Percentiles rank a stretch among this genome's conserved stretches.
These are phyloP conservation scores for Coniochaeta sp. DNA, from an alignment of 2,329 filamentous ascomycete genomes.

Conservation along the genomic window DNA sequence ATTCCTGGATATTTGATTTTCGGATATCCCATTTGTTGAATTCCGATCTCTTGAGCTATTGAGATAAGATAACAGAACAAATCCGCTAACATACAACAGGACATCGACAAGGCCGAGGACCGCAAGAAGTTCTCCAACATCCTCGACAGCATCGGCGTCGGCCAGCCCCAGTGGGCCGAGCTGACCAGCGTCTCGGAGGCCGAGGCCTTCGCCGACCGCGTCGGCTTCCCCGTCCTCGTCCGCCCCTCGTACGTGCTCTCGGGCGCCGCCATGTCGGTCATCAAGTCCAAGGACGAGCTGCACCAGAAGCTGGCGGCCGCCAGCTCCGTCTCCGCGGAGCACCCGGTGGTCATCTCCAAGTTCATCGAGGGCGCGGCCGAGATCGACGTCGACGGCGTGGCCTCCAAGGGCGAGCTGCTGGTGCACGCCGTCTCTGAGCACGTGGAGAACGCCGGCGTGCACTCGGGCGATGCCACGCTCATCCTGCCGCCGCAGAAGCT, in stretches of 20 bases:
- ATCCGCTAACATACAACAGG: slow-evolving; percentile 34
- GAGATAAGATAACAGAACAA: too few species aligned
- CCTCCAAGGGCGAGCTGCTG: slow-evolving; percentile 75
- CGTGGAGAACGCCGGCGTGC: slow-evolving; percentile 93
- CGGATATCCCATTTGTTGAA: background rate
- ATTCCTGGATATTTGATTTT: background rate
- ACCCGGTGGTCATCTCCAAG: slow-evolving; percentile 96
- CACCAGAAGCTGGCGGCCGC: slow-evolving; percentile 93
- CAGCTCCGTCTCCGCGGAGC: slow-evolving; percentile 84
- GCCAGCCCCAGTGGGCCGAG: slow-evolving; percentile 98
- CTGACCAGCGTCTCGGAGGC: slow-evolving; percentile 83
- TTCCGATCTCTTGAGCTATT: background rate
- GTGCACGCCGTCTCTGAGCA: slow-evolving; percentile 93
- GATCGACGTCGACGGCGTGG: slow-evolving; percentile 93
- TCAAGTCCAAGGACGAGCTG: slow-evolving; percentile 78
- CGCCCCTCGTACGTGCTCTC: slow-evolving; percentile 94
- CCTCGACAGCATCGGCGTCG: slow-evolving; percentile 90
- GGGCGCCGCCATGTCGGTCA: slow-evolving; percentile 97
- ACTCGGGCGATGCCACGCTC: slow-evolving; percentile 94
- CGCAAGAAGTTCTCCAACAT: slow-evolving; percentile 98
- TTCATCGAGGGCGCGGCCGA: slow-evolving; percentile 96
- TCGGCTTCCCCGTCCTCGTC: slow-evolving; percentile 91
- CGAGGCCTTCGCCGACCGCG: slow-evolving; percentile 75
- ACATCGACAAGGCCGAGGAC: slow-evolving; percentile 98
- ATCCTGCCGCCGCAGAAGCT: slow-evolving; percentile 81